phyloP scores from a whole-genome alignment of 345 rosid genomes.

The Euphorbia pulcherrima region DNA sequence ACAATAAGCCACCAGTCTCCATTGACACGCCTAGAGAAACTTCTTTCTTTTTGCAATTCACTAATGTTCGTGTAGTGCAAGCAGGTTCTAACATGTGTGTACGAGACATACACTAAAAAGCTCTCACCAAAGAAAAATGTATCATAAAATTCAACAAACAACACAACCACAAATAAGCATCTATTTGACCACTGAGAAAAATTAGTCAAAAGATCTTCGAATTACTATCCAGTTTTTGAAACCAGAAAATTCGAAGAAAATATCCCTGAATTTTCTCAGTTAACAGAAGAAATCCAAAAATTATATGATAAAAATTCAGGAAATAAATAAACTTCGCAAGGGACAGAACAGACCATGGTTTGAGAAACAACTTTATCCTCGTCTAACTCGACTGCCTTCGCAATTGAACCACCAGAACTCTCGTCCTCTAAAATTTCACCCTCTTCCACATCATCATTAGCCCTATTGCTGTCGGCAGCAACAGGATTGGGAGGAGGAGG shows the following conservation, averaged over 20 bases:
- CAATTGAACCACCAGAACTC: constrained; percentile 22
- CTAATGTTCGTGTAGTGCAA: constrained; percentile 42
- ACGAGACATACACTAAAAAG: constrained; percentile 40
- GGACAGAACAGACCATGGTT: constrained; percentile 68
- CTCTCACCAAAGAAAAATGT: constrained; percentile 44
- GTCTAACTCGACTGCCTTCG: constrained; percentile 31
- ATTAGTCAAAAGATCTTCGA: background rate
- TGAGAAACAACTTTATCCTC: constrained; percentile 20
- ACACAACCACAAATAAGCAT: constrained; percentile 6
- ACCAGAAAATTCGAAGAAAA: background rate
- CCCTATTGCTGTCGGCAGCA: constrained; percentile 13
- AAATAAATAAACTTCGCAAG: constrained; percentile 5
- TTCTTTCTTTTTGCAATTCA: constrained; percentile 52
- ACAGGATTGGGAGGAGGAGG: constrained; percentile 20
- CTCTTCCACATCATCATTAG: constrained; percentile 84
- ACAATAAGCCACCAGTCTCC: constrained; percentile 71
- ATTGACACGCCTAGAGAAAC: constrained; percentile 53
- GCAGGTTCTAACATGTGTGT: constrained; percentile 54
- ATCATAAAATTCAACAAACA: constrained; percentile 27
- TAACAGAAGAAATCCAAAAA: constrained; percentile 28
- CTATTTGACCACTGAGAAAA: constrained; percentile 36
- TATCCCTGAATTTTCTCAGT: constrained; percentile 18
- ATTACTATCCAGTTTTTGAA: background rate
- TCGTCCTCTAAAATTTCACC: constrained; percentile 94
- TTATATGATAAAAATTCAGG: background rate